These are phyloP conservation scores for Mycena sanguinolenta DNA, from an alignment of 768 basidiomycete species.

Conservation along the genomic window DNA sequence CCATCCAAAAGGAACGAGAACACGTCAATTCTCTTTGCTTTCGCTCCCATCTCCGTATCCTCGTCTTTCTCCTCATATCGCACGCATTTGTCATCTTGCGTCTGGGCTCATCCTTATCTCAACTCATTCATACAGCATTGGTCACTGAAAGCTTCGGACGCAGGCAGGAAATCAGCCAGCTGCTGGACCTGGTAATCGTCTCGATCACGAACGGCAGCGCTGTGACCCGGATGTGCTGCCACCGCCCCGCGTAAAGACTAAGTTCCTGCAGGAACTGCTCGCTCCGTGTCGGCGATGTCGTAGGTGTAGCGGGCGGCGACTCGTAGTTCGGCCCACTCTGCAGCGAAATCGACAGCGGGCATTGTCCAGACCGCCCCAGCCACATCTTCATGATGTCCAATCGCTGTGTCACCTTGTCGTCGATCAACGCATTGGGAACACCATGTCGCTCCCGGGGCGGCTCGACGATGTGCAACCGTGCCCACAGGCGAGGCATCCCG, in stretches of 20 bases:
- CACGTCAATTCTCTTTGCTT: too few relatives aligned
- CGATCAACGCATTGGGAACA: not conserved
- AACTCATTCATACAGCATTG: too few relatives aligned
- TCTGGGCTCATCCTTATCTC: too few relatives aligned
- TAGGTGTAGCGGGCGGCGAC: too few relatives aligned
- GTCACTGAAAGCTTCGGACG: too few relatives aligned
- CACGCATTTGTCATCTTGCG: too few relatives aligned
- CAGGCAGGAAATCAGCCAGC: too few relatives aligned
- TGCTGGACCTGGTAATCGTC: too few relatives aligned
- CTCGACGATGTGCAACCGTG: too few relatives aligned
- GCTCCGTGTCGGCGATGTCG: not conserved
- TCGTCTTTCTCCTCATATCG: too few relatives aligned
- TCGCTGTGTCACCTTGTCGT: not conserved
- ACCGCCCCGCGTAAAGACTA: not conserved
- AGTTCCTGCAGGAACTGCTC: not conserved
- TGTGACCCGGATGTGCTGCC: constrained; percentile 2
- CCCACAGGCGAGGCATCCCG: constrained; percentile 23
- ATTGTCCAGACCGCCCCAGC: not conserved
- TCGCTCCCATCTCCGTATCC: too few relatives aligned
- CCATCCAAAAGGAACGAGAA: too few relatives aligned
- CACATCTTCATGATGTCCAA: not conserved
- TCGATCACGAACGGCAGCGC: not conserved
- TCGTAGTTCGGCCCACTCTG: not conserved
- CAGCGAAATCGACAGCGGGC: constrained; percentile 3
- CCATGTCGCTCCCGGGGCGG: not conserved